Evolutionary conservation across 1,139 yeast genomes (phyloP).

Genomic region (Yamadazyma conglobata): DNA sequence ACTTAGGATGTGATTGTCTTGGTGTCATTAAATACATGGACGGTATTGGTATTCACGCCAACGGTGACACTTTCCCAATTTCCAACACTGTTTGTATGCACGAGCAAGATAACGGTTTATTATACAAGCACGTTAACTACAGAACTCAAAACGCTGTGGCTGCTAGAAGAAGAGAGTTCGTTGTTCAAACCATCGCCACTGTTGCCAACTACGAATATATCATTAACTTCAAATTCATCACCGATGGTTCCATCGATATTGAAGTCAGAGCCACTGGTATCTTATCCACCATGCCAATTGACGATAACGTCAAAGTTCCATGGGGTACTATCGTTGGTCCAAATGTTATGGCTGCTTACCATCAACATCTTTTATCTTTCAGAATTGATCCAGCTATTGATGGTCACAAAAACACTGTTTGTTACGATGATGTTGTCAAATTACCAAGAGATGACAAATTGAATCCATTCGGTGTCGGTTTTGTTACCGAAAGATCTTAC

Average conservation of each 20-base stretch:
- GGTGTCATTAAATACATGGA: conserved; percentile 83
- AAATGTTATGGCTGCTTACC: conserved; percentile 83
- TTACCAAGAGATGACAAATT: conserved; percentile 53
- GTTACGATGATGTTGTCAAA: conserved; percentile 69
- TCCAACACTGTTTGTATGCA: conserved; percentile 85
- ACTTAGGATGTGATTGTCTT: conserved; percentile 84
- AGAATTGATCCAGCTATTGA: conserved; percentile 87
- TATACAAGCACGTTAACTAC: conserved; percentile 82
- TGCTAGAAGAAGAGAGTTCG: conserved; percentile 82
- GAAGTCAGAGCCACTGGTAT: conserved; percentile 91
- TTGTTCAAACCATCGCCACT: conserved; percentile 82
- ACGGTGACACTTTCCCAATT: conserved; percentile 63
- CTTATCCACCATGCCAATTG: conserved; percentile 79
- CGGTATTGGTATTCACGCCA: conserved; percentile 54
- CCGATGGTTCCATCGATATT: conserved; percentile 78
- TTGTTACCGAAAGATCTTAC: conserved; percentile 57
- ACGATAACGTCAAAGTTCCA: conserved; percentile 66
- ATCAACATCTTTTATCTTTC: conserved; percentile 81
- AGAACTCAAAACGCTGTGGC: conserved; percentile 72
- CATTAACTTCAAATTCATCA: conserved; percentile 72
- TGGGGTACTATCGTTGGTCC: conserved; percentile 88
- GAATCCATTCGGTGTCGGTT: conserved; percentile 77
- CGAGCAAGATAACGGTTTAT: conserved; percentile 75
- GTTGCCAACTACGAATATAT: conserved; percentile 90
- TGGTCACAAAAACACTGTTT: conserved; percentile 77